These are phyloP conservation scores for Lasiodiplodia sp. DNA, from an alignment of 2,329 filamentous ascomycete species.

Conservation along the genomic window DNA sequence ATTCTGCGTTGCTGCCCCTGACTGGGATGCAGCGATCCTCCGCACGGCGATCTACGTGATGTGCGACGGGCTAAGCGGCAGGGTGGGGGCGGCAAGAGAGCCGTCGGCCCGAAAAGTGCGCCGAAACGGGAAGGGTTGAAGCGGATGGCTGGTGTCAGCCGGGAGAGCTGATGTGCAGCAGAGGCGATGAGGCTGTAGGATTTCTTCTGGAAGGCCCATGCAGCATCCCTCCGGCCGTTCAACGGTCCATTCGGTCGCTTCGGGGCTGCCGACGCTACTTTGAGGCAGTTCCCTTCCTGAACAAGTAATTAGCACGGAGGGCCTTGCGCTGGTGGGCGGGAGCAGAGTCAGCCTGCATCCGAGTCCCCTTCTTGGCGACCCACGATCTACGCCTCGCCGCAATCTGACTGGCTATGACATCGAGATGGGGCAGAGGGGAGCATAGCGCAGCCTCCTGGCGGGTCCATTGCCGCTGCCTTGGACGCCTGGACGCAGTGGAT, in stretches of 20 bases:
- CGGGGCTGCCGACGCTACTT: background rate
- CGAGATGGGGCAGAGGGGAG: constrained; percentile 1
- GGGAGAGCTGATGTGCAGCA: background rate
- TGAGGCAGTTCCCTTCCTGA: background rate
- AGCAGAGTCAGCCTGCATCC: background rate
- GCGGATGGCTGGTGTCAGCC: background rate
- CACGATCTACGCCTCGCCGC: background rate
- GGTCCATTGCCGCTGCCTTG: background rate
- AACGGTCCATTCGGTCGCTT: constrained; percentile 1
- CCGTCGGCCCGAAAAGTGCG: background rate
- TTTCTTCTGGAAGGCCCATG: background rate
- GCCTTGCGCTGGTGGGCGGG: constrained; percentile 9
- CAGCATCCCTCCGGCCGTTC: constrained; percentile 5
- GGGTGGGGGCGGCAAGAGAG: background rate
- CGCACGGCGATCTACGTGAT: constrained; percentile 11
- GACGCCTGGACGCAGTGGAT: background rate
- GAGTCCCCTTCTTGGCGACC: background rate
- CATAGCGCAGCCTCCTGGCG: background rate
- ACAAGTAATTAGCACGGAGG: background rate
- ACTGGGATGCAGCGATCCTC: constrained; percentile 14
- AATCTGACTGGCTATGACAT: background rate
- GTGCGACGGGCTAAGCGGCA: constrained; percentile 6
- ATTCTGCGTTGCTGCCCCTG: background rate
- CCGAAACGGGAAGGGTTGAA: background rate
- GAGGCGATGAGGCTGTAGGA: background rate